These are phyloP conservation scores for Aspergillus felis DNA, from an alignment of 2,329 filamentous ascomycete species.

Conservation along the genomic window DNA sequence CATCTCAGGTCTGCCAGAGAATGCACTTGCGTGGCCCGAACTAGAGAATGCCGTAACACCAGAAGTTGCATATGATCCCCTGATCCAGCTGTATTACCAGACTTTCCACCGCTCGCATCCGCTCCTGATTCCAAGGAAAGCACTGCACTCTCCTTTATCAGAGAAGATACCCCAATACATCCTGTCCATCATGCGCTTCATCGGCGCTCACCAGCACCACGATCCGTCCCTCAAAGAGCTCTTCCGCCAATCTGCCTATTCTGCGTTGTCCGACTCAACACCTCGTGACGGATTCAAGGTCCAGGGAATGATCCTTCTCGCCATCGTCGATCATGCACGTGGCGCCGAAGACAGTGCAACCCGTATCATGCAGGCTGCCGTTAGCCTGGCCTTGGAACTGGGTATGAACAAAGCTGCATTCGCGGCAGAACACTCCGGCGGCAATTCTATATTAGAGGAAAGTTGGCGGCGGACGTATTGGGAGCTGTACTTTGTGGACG, in stretches of 20 bases:
- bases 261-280: constrained; percentile 7
- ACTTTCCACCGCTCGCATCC: constrained; percentile 51
- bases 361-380: constrained; percentile 54
- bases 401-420: constrained; percentile 67
- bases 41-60: not conserved
- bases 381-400: constrained; percentile 66
- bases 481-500: constrained; percentile 71
- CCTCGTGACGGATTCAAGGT: constrained; percentile 28
- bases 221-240: constrained; percentile 20
- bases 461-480: constrained; percentile 85
- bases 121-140: constrained; percentile 44
- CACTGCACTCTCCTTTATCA: constrained; percentile 18
- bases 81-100: constrained; percentile 48
- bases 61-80: constrained; percentile 18
- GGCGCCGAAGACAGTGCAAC: constrained; percentile 22
- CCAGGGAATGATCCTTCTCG: constrained; percentile 28
- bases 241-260: constrained; percentile 16
- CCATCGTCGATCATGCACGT: constrained; percentile 27
- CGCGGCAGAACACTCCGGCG: constrained; percentile 29
- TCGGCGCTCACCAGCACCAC: constrained; percentile 48
- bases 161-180: constrained; percentile 41
- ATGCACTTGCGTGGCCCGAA: constrained; percentile 3
- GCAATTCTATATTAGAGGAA: constrained; percentile 67
- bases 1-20: constrained; percentile 5
- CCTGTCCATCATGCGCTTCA: constrained; percentile 46